Base-by-base conservation (phyloP, 1,284 basidiomycete genomes). In the Leucoagaricus sp. region DNA sequence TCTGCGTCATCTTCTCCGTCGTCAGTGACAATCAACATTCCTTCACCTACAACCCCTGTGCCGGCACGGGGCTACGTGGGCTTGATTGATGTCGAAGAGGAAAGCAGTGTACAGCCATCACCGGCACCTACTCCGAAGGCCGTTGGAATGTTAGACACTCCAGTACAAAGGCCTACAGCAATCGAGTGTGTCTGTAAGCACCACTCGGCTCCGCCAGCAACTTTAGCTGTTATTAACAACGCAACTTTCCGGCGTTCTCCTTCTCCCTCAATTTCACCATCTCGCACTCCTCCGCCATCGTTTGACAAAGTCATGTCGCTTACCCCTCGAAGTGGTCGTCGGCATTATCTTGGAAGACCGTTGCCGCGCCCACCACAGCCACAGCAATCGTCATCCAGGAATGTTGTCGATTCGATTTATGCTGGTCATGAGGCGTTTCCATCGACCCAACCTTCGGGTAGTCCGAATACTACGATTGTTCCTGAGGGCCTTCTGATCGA, bases 401-500 rank as follows among this genome's bases (percentile, higher is more conserved):
- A 65, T 29, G 51, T 63, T 2, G 55, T 67, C 7, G 75, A 75
- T 60, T 74, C 74, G 5, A 69, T 69, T 10, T 75, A 72, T 63
- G 65, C 65, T 41, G 59, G 64, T 12, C 51, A 62, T 49, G 62
- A 62, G 28, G 58, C 58, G 13, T 53, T 53, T 38, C 48, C 60
- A 4, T 55, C 56, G 6, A n/a, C n/a, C n/a, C 41, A 57, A 17
- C 29, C 44, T 55, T 36, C 63, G 28, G 55, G 62, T 41, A 28
- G 53, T 21, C 36, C 51, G n/a, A 36, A 54, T 36, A 42, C 55
- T 7, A 61, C 58, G 33, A 73, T 71, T 5, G 40, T 41, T 59
- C 74, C 76, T 17, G 76, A 80, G 58, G 79, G 75, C 2, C 63
- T 78, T 7, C 63, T 80, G 28, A 81, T 81, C 52, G 76, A 81